Conservation (phyloP, 768 basidiomycete genomes). For the Tricholoma saponaceum region DNA sequence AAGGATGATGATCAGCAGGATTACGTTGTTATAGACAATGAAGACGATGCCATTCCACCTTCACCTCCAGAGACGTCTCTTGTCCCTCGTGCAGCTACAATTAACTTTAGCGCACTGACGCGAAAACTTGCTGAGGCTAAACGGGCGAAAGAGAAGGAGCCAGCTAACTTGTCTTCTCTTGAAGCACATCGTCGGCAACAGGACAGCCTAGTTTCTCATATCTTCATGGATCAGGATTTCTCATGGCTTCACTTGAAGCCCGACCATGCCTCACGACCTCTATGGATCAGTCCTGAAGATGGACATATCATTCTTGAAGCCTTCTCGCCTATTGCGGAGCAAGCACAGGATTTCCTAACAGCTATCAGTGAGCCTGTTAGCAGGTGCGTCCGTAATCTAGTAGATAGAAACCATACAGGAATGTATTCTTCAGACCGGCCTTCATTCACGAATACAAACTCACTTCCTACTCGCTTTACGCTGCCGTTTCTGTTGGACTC, state of each 20-base stretch:
- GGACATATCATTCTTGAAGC: constrained; percentile 95
- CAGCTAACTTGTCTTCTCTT: constrained; percentile 47
- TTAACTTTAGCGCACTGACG: constrained; percentile 81
- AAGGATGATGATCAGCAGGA: constrained; percentile 50
- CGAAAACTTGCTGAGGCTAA: constrained; percentile 71
- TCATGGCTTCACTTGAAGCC: constrained; percentile 82
- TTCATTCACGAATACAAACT: constrained; percentile 99
- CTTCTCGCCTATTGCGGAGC: constrained; percentile 95
- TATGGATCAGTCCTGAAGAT: constrained; percentile 95
- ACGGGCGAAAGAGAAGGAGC: constrained; percentile 39
- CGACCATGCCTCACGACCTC: constrained; percentile 87
- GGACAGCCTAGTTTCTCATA: constrained; percentile 73
- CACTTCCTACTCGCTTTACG: constrained; percentile 96
- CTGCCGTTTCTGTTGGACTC: constrained; percentile 96
- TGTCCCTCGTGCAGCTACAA: constrained; percentile 72
- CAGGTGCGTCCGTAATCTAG: constrained; percentile 57
- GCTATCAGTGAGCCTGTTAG: constrained; percentile 99
- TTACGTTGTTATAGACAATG: constrained; percentile 52
- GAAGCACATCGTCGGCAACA: constrained; percentile 69
- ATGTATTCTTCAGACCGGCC: constrained; percentile 62
- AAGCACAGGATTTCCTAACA: constrained; percentile 97
- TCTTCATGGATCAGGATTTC: constrained; percentile 84
- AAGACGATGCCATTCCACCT: constrained; percentile 53
- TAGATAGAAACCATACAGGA: constrained; percentile 25
- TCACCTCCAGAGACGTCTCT: constrained; percentile 51